Percentiles rank a stretch among this genome's conserved stretches.
phyloP scores from a whole-genome alignment of 1,284 basidiomycete genomes.

The Melanopsichium pennsylvanicum region DNA sequence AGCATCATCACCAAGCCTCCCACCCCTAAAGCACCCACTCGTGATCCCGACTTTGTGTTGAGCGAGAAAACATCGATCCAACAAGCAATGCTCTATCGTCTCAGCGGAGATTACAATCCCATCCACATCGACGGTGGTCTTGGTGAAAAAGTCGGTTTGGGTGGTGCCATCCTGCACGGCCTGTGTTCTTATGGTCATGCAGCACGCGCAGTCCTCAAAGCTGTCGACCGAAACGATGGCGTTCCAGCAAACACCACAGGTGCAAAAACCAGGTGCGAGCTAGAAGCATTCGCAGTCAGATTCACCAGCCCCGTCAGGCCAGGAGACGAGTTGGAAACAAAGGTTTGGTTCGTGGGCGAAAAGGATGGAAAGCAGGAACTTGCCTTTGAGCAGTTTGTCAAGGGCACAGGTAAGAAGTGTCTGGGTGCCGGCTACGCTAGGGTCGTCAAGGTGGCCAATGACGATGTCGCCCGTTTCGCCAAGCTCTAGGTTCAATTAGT shows the following conservation, averaged over 20 bases:
- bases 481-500: slow-evolving; percentile 31
- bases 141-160: slow-evolving; percentile 49
- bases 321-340: slow-evolving; percentile 54
- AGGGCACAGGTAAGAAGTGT: slow-evolving; percentile 51
- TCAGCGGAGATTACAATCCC: slow-evolving; percentile 57
- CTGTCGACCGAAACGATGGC: slow-evolving; percentile 46
- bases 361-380: slow-evolving; percentile 41
- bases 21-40: slow-evolving; percentile 36
- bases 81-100: slow-evolving; percentile 59
- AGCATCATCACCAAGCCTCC: slow-evolving; percentile 36
- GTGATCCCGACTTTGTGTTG: slow-evolving; percentile 39
- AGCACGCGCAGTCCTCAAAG: slow-evolving; percentile 51
- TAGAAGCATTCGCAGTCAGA: slow-evolving; percentile 45
- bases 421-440: slow-evolving; percentile 52
- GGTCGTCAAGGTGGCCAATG: slow-evolving; percentile 31
- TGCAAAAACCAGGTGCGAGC: slow-evolving; percentile 11
- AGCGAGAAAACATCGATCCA: slow-evolving; percentile 37
- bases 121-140: slow-evolving; percentile 58
- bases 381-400: slow-evolving; percentile 55
- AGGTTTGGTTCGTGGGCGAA: slow-evolving; percentile 53
- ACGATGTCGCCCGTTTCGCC: slow-evolving; percentile 20
- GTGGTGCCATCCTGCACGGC: slow-evolving; percentile 59
- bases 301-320: slow-evolving; percentile 59
- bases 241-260: slow-evolving; percentile 25
- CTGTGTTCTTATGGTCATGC: slow-evolving; percentile 58